phyloP scores from a whole-genome alignment of 768 basidiomycete genomes.

The Macrolepiota fuliginosa region DNA sequence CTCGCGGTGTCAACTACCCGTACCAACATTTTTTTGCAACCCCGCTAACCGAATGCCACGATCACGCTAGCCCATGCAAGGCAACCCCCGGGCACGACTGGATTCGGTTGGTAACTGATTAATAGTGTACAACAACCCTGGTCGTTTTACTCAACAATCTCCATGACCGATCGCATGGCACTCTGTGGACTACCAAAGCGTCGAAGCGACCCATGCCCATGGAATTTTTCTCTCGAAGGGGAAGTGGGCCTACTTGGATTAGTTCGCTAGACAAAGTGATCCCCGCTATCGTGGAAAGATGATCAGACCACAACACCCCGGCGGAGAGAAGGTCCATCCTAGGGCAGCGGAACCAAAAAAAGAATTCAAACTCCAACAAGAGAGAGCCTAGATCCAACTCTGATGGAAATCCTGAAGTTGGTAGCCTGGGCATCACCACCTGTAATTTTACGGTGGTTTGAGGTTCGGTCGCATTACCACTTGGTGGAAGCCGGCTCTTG shows the following conservation, averaged over 20 bases:
- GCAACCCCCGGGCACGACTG: neutral
- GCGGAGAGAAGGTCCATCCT: neutral
- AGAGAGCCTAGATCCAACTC: too few species aligned
- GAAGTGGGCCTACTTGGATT: neutral
- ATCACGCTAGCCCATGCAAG: neutral
- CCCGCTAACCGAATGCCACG: neutral
- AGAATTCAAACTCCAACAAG: too few species aligned
- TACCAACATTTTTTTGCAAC: too few species aligned
- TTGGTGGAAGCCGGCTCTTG: too few species aligned
- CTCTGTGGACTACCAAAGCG: neutral
- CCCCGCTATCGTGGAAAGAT: neutral
- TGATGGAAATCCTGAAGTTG: too few species aligned
- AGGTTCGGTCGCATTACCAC: too few species aligned
- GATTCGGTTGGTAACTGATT: neutral
- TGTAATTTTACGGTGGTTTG: too few species aligned
- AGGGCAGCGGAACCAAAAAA: too few species aligned
- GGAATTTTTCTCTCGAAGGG: neutral
- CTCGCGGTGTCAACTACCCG: too few species aligned
- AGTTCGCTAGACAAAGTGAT: neutral
- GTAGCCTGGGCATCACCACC: too few species aligned
- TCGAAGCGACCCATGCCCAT: neutral
- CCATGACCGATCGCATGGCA: neutral
- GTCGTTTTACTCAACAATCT: neutral
- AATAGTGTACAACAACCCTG: neutral
- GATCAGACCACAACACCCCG: neutral